Evolutionary conservation across 805 yeast genomes (phyloP), one percentile per base, ranked within the genome.

Genomic region (Nakazawaea ambrosiae): DNA sequence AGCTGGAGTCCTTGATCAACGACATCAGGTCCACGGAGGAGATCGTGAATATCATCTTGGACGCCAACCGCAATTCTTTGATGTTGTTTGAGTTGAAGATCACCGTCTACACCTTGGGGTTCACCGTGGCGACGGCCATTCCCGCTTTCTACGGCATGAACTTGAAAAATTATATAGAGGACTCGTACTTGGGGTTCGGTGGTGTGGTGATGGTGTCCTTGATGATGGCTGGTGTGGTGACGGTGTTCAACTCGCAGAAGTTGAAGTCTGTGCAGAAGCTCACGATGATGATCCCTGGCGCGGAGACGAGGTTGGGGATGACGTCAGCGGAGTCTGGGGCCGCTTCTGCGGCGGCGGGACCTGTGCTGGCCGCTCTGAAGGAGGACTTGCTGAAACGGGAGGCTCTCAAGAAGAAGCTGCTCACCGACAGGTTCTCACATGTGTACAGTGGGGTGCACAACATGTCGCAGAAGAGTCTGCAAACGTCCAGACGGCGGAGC

Each of bases 61-160:
- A 89, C 57, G 86, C 96, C 2, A 87, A 87, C 51, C 75, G 97
- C 62, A 89, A 89, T 59, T 76, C 95, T 3, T 63, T 89, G 44
- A 86, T 89, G 95, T 68, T 89, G 40, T 78, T 82, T 47, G 95
- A 89, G 51, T 63, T 89, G 45, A 81, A 84, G 49, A 76, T 88
- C 12, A 77, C 94, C 0, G 81, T 89, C 19, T 85, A 84, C 45
- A 86, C 96, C 0, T 57, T 89, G 25, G 95, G 95, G 0, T 73
- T 85, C 51, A 83, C 95, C 0, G 81, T 85, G 17, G 95, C 95
- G 1, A 81, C 95, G 1, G 61, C 85, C 16, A 49, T 86, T 1
- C 95, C 96, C 2, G 95, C 95, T 6, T 79, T 88, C 48, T 89
- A 85, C 51, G 96, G 95, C 24, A 84, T 84, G 94, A 84, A 84